A percentile compares a stretch with the other conserved stretches of the same genome.
Evolutionary conservation across 2,329 filamentous ascomycete genomes (phyloP).

Genomic region (Xylariaceae sp.): DNA sequence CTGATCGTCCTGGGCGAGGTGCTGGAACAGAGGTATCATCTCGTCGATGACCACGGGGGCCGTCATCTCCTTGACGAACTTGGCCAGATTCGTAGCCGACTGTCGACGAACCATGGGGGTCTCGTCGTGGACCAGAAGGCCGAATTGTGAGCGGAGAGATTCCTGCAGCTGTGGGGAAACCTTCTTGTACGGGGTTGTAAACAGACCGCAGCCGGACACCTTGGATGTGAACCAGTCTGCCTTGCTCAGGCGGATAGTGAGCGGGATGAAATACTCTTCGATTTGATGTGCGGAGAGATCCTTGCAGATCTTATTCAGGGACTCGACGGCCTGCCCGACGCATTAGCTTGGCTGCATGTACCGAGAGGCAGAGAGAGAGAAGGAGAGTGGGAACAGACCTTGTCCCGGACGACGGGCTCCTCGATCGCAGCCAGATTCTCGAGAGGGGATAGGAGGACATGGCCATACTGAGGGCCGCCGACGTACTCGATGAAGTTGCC

Average conservation of each 20-base stretch:
- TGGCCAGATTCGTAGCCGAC: conserved; percentile 90
- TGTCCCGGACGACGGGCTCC: conserved; percentile 94
- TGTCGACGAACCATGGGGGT: conserved; percentile 98
- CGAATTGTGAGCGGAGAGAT: conserved; percentile 85
- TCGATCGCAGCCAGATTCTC: conserved; percentile 99
- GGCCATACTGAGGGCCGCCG: conserved; percentile 85
- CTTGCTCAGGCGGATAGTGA: conserved; percentile 93
- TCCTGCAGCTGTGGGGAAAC: conserved; percentile 84
- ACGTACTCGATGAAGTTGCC: conserved; percentile 97
- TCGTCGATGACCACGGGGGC: conserved; percentile 88
- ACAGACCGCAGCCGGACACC: conserved; percentile 94
- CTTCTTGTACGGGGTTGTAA: conserved; percentile 88
- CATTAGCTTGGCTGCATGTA: conserved; percentile 8
- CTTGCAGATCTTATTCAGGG: conserved; percentile 97
- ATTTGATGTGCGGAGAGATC: conserved; percentile 87
- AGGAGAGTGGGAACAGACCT: conserved; percentile 55
- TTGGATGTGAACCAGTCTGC: conserved; percentile 99
- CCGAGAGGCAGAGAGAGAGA: conserved; percentile 13
- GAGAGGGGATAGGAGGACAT: conserved; percentile 91
- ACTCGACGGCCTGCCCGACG: conserved; percentile 77
- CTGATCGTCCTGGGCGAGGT: conserved; percentile 92
- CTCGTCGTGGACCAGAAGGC: conserved; percentile 91
- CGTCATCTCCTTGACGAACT: conserved; percentile 97
- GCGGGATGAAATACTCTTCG: conserved; percentile 94
- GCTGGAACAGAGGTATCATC: conserved; percentile 98